These are phyloP conservation scores for Colletotrichum trifolii DNA, from an alignment of 2,329 filamentous ascomycete species.

Conservation along the genomic window DNA sequence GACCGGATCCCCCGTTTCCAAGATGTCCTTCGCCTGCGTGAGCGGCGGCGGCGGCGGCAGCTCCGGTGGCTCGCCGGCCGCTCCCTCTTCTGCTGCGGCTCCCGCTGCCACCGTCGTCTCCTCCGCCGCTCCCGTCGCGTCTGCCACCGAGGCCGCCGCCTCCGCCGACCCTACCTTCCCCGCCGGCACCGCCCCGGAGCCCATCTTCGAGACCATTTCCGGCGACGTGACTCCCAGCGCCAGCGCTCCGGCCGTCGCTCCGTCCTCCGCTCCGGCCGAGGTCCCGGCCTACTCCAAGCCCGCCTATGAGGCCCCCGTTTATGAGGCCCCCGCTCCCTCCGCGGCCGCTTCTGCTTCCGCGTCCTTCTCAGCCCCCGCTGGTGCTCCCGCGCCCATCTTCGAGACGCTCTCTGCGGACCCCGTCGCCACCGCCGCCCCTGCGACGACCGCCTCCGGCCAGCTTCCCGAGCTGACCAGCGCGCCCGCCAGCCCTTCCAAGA, in stretches of 20 bases:
- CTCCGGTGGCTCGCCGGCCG: slow-evolving; percentile 51
- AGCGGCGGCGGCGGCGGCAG: slow-evolving; percentile 50
- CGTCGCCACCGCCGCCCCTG: slow-evolving; percentile 4
- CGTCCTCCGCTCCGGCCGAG: slow-evolving; percentile 9
- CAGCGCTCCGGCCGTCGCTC: slow-evolving; percentile 8
- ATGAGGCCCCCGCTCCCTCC: slow-evolving; percentile 9
- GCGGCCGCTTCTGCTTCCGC: not conserved
- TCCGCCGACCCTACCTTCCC: slow-evolving; percentile 21
- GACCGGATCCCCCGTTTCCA: slow-evolving; percentile 44
- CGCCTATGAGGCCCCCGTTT: slow-evolving; percentile 5
- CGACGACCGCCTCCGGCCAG: slow-evolving; percentile 13
- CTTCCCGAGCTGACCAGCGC: slow-evolving; percentile 16
- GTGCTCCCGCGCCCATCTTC: slow-evolving; percentile 19
- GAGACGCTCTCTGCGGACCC: slow-evolving; percentile 14
- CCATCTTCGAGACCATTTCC: slow-evolving; percentile 27
- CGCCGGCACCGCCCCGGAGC: slow-evolving; percentile 19
- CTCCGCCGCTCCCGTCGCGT: not conserved
- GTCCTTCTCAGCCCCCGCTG: slow-evolving; percentile 13
- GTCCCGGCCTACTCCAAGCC: not conserved
- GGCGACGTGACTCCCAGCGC: slow-evolving; percentile 18
- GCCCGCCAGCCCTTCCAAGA: slow-evolving; percentile 19
- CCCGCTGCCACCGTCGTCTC: slow-evolving; percentile 14
- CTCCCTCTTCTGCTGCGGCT: slow-evolving; percentile 39
- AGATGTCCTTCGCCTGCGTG: slow-evolving; percentile 66
- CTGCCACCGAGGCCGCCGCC: slow-evolving; percentile 14